Base-by-base conservation (phyloP, 257 asterid genomes). In the Petrea volubilis region DNA sequence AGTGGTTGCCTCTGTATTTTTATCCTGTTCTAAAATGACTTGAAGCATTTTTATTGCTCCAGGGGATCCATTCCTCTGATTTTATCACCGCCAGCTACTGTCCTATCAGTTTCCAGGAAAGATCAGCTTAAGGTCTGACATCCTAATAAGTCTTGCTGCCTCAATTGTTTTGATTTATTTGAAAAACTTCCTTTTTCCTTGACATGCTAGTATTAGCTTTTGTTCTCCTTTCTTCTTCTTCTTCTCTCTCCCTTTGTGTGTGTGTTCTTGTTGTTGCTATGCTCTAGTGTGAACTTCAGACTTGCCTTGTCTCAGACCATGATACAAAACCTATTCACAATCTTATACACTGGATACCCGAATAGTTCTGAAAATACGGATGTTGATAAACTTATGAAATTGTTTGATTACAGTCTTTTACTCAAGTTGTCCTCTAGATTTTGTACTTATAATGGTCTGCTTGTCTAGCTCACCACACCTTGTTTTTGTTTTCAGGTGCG, bases 61-160 rank as follows among this genome's bases (percentile, higher is more conserved):
- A 88, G 96, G 82, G 81, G 82, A 60, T 82, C 84, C 17, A 50
- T 76, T 68, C 96, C 96, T 69, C 78, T 88, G 81, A 83, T 88
- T 71, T 76, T 83, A 68, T 88, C 93, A 36, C 81, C 82, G 67
- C 90, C 90, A 7, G 78, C 88, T 49, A 74, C 88, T 57, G 87
- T 88, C 69, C 81, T 85, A 40, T 88, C 96, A 13, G 70, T 78
- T 75, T 81, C 86, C 52, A 78, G 70, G 61, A 83, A 80, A 28
- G 91, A 86, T 76, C 89, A 79, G 51, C 84, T 86, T 68, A 84
- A 86, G 96, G 96, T 86, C 69, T 23, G 79, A 12, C 36, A 15
- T 43, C 57, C 44, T 69, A 44, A 28, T 57, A 18, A 44, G 70
- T 68, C 15, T 64, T 28, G 24, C 23, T 27, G 53, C 44, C 51